These are phyloP conservation scores for Trametes cubensis DNA, from an alignment of 768 basidiomycete genomes.

Conservation along the genomic window DNA sequence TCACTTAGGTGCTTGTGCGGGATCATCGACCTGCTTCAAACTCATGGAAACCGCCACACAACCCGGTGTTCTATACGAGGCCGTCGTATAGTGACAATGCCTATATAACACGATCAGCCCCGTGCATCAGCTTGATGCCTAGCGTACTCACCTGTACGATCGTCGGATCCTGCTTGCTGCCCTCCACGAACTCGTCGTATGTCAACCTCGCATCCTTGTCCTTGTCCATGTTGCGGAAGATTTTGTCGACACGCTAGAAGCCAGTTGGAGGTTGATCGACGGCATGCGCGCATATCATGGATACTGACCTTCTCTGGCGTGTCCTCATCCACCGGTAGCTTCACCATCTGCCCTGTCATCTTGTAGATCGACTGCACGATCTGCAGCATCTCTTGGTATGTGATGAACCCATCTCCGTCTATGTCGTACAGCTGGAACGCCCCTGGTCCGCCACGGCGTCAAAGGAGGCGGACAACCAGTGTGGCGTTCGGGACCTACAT, in stretches of 20 bases:
- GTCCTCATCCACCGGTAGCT: slow-evolving; percentile 96
- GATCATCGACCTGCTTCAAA: slow-evolving; percentile 11
- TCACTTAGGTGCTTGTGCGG: background rate
- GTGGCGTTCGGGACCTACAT: slow-evolving; percentile 58
- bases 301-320: slow-evolving; percentile 92
- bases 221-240: slow-evolving; percentile 96
- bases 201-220: slow-evolving; percentile 93
- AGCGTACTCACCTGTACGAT: slow-evolving; percentile 82
- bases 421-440: slow-evolving; percentile 99
- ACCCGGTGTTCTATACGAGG: slow-evolving; percentile 57
- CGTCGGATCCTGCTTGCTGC: slow-evolving; percentile 97
- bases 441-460: slow-evolving; percentile 58
- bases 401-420: slow-evolving; percentile 96
- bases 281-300: background rate
- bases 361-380: slow-evolving; percentile 99
- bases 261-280: background rate
- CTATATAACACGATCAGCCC: slow-evolving; percentile 43
- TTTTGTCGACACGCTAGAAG: slow-evolving; percentile 92
- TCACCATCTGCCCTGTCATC: slow-evolving; percentile 99
- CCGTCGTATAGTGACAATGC: slow-evolving; percentile 95
- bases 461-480: background rate
- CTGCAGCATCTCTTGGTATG: slow-evolving; percentile 98
- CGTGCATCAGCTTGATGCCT: slow-evolving; percentile 7
- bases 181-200: slow-evolving; percentile 97
- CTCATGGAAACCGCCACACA: slow-evolving; percentile 18